These are phyloP conservation scores for Aspergillus carlsbadensis DNA, from an alignment of 495 filamentous ascomycete species.

Conservation along the genomic window DNA sequence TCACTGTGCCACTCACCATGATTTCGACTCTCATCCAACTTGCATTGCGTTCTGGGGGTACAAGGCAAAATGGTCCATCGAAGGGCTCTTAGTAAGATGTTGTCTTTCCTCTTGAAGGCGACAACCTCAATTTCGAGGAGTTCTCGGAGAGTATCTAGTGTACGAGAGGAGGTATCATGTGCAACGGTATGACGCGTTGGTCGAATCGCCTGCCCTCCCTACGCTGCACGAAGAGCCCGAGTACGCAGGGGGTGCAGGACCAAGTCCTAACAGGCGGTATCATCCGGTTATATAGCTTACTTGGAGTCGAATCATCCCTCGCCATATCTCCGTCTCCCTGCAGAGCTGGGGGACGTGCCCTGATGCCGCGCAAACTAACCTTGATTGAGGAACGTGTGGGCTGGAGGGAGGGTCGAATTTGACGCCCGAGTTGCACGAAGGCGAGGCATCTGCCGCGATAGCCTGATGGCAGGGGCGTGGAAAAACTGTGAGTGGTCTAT, in stretches of 20 bases:
- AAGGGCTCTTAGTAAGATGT: neutral
- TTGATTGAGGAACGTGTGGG: neutral
- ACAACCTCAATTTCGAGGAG: conserved; percentile 8
- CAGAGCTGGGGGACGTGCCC: conserved; percentile 5
- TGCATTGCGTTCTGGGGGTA: conserved; percentile 9
- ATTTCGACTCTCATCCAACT: conserved; percentile 3
- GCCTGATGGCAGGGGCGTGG: neutral
- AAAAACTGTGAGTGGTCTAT: conserved; percentile 9
- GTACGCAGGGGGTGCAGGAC: conserved; percentile 22
- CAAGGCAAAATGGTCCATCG: conserved; percentile 7
- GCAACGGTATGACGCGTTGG: conserved; percentile 28
- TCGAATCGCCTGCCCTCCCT: conserved; percentile 11
- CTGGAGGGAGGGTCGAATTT: neutral
- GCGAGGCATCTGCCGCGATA: conserved; percentile 3
- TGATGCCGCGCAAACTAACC: neutral
- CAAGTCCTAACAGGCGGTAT: neutral
- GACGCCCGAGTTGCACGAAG: conserved; percentile 3
- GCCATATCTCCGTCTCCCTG: conserved; percentile 3
- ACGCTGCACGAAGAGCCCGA: conserved; percentile 18
- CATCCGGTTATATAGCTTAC: conserved; percentile 15
- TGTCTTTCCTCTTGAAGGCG: neutral
- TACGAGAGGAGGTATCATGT: conserved; percentile 6
- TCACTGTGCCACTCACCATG: conserved; percentile 12
- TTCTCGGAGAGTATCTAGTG: conserved; percentile 9
- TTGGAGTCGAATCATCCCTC: conserved; percentile 14